Base-by-base conservation (phyloP, 768 basidiomycete genomes). In the Crepidotus variabilis region DNA sequence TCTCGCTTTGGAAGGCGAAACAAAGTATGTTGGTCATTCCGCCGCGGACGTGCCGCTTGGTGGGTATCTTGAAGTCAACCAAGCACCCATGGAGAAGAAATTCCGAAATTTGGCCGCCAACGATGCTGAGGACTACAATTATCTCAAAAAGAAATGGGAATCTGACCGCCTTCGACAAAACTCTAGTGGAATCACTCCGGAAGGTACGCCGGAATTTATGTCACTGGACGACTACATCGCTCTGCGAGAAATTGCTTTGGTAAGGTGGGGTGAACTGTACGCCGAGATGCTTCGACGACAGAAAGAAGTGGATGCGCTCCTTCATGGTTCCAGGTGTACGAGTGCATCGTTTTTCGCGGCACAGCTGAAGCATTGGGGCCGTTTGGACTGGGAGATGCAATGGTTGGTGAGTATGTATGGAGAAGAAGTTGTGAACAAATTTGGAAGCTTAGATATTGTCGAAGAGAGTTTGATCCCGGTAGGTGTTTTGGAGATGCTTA, bases 351-450 rank as follows among this genome's bases (percentile, higher is more conserved):
- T 43, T 11, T 43, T 20, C 39, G 4, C 39, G 39, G 18, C 28
- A 28, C 28, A 20, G 32, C 43, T 45, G 62, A 65, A 16, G 24
- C 34, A 16, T 2, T 58, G 59, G 63, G 11, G 16, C 4, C 16
- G 46, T 13, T 48, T 65, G 55, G 60, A 60, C 43, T 65, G 62
- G 57, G 68, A 72, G 51, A 55, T 66, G 11, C 55, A 60, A 43
- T 75, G 72, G 72, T 56, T 71, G 14, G 54, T 71, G n/a, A 62
- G 68, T 18, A 52, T 70, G 6, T 72, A 73, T 60, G 71, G 71
- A 6, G 65, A 69, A 46, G 70, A 71, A 48, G 50, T 74, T 8
- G 60, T 71, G 28, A 61, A 65, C 50, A 67, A 65, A 22, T 75
- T 73, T 57, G 73, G 72, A 5, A 61, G 66, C 23, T 57, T 72